Percentiles rank a stretch among this genome's conserved stretches.
Evolutionary conservation across 805 yeast genomes (phyloP).

Genomic region (Vanderwaltozyma tropicalis): DNA sequence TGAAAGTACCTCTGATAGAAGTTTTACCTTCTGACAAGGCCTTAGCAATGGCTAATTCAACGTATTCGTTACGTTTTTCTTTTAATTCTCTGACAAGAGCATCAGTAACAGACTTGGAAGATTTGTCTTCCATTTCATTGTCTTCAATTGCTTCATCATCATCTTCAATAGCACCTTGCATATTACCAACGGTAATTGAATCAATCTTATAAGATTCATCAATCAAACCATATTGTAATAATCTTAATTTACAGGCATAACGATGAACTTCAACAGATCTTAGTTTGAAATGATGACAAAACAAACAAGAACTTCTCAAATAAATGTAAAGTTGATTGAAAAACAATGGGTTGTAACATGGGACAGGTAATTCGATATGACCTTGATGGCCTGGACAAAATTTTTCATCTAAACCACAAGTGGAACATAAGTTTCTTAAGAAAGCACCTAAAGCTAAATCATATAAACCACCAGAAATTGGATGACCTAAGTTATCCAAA

Average conservation of each 20-base stretch:
- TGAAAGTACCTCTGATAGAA: constrained; percentile 53
- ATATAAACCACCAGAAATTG: constrained; percentile 85
- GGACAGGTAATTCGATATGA: constrained; percentile 91
- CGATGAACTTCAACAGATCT: constrained; percentile 60
- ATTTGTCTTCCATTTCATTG: constrained; percentile 7
- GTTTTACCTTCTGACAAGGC: constrained; percentile 74
- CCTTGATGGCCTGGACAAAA: constrained; percentile 98
- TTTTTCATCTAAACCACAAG: constrained; percentile 91
- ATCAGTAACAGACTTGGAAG: constrained; percentile 29
- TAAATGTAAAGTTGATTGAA: constrained; percentile 83
- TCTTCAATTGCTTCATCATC: constrained; percentile 37
- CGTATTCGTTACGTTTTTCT: constrained; percentile 56
- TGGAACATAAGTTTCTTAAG: constrained; percentile 75
- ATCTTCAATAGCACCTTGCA: constrained; percentile 34
- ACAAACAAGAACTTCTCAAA: constrained; percentile 76
- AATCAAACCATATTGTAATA: constrained; percentile 81
- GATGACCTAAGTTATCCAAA: constrained; percentile 94
- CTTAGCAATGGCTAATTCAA: constrained; percentile 54
- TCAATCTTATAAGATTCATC: constrained; percentile 71
- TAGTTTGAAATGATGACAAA: constrained; percentile 79
- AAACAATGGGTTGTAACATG: constrained; percentile 90
- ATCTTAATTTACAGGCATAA: constrained; percentile 62
- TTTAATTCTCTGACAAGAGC: constrained; percentile 40
- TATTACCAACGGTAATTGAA: constrained; percentile 33
- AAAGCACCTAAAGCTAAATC: constrained; percentile 96